phyloP scores from a whole-genome alignment of 768 basidiomycete genomes.

The Pleurotus djamor region DNA sequence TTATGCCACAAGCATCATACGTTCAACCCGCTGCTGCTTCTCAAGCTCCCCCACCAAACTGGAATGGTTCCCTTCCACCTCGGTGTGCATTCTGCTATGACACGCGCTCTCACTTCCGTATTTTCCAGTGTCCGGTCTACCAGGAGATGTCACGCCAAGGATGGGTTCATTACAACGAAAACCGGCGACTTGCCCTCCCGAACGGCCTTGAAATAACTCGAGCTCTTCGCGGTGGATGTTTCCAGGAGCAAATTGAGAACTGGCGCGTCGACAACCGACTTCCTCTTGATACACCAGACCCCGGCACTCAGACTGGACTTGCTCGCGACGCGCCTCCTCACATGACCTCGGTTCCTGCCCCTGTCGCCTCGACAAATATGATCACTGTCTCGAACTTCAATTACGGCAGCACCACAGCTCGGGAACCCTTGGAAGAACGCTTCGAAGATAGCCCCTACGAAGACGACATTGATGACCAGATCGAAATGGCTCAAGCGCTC shows the following conservation, averaged over 20 bases:
- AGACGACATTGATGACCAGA: too few species aligned
- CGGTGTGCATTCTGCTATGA: background rate
- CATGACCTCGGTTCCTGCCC: too few species aligned
- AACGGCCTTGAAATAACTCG: background rate
- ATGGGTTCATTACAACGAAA: background rate
- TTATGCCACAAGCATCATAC: too few species aligned
- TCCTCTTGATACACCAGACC: background rate
- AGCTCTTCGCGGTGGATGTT: background rate
- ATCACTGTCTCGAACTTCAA: too few species aligned
- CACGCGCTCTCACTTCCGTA: background rate
- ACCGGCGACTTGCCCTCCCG: background rate
- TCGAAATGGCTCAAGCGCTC: too few species aligned
- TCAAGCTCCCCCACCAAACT: background rate
- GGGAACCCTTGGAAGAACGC: too few species aligned
- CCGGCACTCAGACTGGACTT: background rate
- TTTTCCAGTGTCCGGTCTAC: background rate
- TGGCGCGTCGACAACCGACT: background rate
- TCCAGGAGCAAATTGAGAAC: conserved; percentile 1
- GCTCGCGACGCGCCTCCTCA: background rate
- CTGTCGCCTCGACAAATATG: background rate
- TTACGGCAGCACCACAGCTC: too few species aligned
- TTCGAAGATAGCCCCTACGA: too few species aligned
- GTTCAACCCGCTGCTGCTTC: background rate
- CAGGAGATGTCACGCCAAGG: background rate
- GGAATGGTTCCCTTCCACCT: background rate